Conservation (phyloP, 495 filamentous ascomycete species). For the Talaromyces wortmannii region DNA sequence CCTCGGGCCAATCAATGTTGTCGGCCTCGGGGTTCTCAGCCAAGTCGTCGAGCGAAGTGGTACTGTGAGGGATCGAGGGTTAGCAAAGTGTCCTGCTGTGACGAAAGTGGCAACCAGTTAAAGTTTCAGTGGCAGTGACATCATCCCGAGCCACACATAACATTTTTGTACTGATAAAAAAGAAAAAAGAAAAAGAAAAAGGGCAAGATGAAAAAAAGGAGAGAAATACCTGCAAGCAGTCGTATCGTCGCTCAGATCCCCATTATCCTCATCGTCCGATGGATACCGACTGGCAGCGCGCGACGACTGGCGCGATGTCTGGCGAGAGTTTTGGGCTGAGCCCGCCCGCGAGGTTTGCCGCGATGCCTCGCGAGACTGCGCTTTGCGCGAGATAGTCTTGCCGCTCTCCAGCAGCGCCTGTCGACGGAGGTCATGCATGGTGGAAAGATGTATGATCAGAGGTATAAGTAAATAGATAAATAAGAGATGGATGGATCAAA, state of each 20-base stretch:
- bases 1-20: conserved; percentile 55
- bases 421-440: conserved; percentile 58
- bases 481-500: not conserved
- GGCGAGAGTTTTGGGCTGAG: conserved; percentile 58
- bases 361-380: conserved; percentile 64
- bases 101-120: not conserved
- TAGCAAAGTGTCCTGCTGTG: not conserved
- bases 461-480: conserved; percentile 1
- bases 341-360: conserved; percentile 53
- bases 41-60: conserved; percentile 53
- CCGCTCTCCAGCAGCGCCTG: conserved; percentile 72
- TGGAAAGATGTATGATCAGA: not conserved
- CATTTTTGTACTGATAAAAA: conserved; percentile 9
- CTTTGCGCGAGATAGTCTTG: conserved; percentile 92
- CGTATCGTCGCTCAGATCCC: conserved; percentile 53
- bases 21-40: conserved; percentile 49
- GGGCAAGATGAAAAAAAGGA: not conserved
- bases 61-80: conserved; percentile 11
- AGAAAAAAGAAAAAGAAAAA: conserved; percentile 8
- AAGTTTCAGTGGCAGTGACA: conserved; percentile 17
- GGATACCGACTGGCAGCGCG: conserved; percentile 44
- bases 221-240: conserved; percentile 58
- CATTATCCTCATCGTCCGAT: conserved; percentile 74
- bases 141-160: conserved; percentile 27
- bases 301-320: conserved; percentile 46